Evolutionary conservation across 108 stramenopile species (phyloP).

Genomic region (Asterionellopsis glacialis): DNA sequence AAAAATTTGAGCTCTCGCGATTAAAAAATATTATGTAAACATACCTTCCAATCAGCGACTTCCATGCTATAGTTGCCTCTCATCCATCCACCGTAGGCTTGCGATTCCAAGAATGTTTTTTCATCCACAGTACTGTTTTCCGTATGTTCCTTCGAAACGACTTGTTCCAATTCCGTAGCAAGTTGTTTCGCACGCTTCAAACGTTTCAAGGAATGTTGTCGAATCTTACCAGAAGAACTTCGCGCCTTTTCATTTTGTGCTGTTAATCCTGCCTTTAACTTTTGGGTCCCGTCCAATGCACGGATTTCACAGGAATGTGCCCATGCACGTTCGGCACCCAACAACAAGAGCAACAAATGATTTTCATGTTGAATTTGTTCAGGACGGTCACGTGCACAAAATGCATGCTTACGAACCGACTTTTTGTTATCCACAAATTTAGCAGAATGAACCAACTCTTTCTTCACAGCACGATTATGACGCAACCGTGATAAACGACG

Average conservation of each 20-base stretch:
- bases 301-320: slow-evolving; percentile 57
- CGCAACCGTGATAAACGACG: slow-evolving; percentile 47
- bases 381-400: slow-evolving; percentile 1
- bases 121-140: slow-evolving; percentile 23
- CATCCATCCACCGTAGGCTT: slow-evolving; percentile 73
- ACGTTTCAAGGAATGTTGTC: slow-evolving; percentile 36
- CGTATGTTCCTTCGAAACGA: slow-evolving; percentile 14
- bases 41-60: slow-evolving; percentile 37
- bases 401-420: slow-evolving; percentile 1
- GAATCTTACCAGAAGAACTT: slow-evolving; percentile 24
- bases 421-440: slow-evolving; percentile 17
- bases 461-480: slow-evolving; percentile 33
- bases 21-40: slow-evolving; percentile 9
- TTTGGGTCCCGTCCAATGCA: slow-evolving; percentile 1
- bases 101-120: slow-evolving; percentile 46
- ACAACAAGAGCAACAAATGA: slow-evolving; percentile 36
- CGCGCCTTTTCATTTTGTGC: slow-evolving; percentile 7
- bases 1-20: background rate
- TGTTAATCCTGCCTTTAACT: background rate
- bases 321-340: slow-evolving; percentile 66
- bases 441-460: slow-evolving; percentile 35
- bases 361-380: slow-evolving; percentile 28
- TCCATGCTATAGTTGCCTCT: slow-evolving; percentile 57
- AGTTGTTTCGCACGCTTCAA: slow-evolving; percentile 45
- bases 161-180: slow-evolving; percentile 10